phyloP scores from a whole-genome alignment of 2,329 filamentous ascomycete species.

The Apiospora saccharicola region DNA sequence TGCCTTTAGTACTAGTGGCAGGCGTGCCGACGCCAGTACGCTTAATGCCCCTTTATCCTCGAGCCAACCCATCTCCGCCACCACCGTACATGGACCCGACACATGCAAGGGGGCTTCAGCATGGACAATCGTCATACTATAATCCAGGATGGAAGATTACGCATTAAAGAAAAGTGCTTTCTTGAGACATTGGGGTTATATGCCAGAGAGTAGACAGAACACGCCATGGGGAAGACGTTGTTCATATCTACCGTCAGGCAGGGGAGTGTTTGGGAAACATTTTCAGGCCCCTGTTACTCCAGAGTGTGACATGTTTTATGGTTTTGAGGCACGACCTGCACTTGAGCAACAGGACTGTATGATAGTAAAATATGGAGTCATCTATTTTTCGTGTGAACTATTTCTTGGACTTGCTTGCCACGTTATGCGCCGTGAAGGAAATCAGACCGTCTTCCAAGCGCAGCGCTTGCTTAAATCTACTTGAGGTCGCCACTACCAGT shows the following conservation, averaged over 20 bases:
- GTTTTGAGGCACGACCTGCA: slow-evolving; percentile 10
- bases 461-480: too few relatives aligned
- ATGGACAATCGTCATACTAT: neutral
- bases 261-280: slow-evolving; percentile 1
- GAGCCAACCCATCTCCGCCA: neutral
- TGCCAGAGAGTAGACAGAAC: slow-evolving; percentile 10
- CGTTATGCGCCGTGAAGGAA: neutral
- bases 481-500: too few relatives aligned
- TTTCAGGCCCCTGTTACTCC: slow-evolving; percentile 3
- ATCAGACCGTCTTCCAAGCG: too few relatives aligned
- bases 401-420: neutral
- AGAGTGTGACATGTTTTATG: slow-evolving; percentile 9
- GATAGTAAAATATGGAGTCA: slow-evolving; percentile 22
- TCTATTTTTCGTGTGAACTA: slow-evolving; percentile 5
- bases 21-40: neutral
- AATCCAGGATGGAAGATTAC: neutral
- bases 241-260: slow-evolving; percentile 8
- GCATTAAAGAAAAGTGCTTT: slow-evolving; percentile 14
- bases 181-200: neutral
- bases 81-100: neutral
- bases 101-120: neutral
- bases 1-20: slow-evolving; percentile 29
- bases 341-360: slow-evolving; percentile 14
- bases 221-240: slow-evolving; percentile 6
- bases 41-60: neutral